Evolutionary conservation across 331 rosid genomes (phyloP).

Genomic region (Telfairia occidentalis): DNA sequence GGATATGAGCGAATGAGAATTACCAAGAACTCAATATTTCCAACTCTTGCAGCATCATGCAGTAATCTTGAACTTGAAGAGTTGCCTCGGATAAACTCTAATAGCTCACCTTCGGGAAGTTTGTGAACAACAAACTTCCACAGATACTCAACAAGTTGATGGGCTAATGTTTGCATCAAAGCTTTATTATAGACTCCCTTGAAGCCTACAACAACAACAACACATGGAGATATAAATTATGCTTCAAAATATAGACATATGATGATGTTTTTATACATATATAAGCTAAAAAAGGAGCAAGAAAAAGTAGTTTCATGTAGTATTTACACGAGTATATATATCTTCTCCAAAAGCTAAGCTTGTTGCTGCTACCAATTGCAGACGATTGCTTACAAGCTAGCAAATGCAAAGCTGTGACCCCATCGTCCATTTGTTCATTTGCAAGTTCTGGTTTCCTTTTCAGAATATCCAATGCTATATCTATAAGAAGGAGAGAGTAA

Average conservation of each 20-base stretch:
- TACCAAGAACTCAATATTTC: not conserved
- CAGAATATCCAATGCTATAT: slow-evolving; percentile 16
- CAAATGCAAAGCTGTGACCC: slow-evolving; percentile 10
- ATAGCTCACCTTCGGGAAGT: not conserved
- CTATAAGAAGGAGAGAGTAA: not conserved
- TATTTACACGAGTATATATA: not conserved
- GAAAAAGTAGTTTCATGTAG: not conserved
- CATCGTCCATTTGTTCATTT: not conserved
- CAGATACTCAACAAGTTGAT: not conserved
- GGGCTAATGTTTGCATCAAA: not conserved
- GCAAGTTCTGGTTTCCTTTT: slow-evolving; percentile 7
- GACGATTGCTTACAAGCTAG: slow-evolving; percentile 7
- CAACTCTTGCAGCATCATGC: not conserved
- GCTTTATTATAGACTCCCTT: no score
- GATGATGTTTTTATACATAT: no score
- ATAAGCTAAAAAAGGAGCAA: no score
- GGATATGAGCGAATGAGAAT: not conserved
- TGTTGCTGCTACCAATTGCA: not conserved
- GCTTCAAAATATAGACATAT: no score
- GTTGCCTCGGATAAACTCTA: not conserved
- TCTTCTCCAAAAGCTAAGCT: not conserved
- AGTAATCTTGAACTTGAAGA: not conserved
- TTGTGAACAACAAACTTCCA: not conserved
- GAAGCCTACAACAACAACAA: no score
- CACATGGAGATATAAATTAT: no score